phyloP scores from a whole-genome alignment of 176 grass and related monocot species.

The Bonia amplexicaulis region DNA sequence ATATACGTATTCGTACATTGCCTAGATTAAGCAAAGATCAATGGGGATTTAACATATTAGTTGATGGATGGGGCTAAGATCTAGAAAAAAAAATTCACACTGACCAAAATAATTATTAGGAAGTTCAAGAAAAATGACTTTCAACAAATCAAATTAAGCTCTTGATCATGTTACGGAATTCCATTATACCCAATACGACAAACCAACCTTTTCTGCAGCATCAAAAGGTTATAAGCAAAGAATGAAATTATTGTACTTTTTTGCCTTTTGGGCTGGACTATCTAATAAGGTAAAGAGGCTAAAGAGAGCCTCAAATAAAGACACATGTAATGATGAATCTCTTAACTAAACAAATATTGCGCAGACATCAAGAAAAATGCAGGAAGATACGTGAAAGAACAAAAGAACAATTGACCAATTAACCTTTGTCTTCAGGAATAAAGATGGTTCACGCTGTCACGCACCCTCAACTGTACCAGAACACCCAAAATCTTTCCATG shows the following conservation, averaged over 20 bases:
- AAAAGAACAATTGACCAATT: constrained; percentile 11
- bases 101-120: neutral
- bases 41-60: neutral
- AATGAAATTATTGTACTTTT: neutral
- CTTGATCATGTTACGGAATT: constrained; percentile 2
- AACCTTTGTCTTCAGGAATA: neutral
- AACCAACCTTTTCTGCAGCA: neutral
- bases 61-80: no score
- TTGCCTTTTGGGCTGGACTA: neutral
- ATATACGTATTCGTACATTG: neutral
- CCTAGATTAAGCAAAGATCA: neutral
- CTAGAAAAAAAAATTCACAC: neutral
- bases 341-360: neutral
- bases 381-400: neutral
- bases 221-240: neutral
- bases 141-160: neutral
- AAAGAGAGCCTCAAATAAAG: constrained; percentile 15
- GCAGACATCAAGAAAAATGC: neutral
- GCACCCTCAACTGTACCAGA: neutral
- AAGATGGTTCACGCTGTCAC: neutral
- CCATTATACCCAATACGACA: constrained; percentile 18
- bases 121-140: constrained; percentile 20
- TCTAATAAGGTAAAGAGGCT: neutral
- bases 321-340: neutral
- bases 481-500: neutral